Percentiles rank a stretch among this genome's conserved stretches.
Evolutionary conservation across 345 rosid species (phyloP).

Genomic region (Clausena lansium): DNA sequence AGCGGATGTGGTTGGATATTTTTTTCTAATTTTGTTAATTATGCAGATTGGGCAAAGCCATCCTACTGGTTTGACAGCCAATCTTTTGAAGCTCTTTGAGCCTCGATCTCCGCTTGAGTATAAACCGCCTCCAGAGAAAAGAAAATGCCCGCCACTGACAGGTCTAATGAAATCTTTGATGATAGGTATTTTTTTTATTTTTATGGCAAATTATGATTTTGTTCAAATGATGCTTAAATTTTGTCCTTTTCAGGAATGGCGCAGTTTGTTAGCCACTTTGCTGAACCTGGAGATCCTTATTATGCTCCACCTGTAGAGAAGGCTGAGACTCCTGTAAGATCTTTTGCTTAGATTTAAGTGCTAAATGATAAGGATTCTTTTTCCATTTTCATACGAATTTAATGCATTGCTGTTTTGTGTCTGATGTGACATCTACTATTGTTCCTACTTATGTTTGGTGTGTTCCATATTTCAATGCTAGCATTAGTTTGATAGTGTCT

Average conservation of each 20-base stretch:
- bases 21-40: slow-evolving; percentile 17
- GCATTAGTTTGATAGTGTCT: neutral
- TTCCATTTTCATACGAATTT: neutral
- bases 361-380: neutral
- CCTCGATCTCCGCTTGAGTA: slow-evolving; percentile 85
- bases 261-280: slow-evolving; percentile 75
- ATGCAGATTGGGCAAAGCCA: slow-evolving; percentile 97
- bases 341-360: neutral
- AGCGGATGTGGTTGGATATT: neutral
- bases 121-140: slow-evolving; percentile 86
- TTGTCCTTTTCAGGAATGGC: slow-evolving; percentile 66
- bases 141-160: slow-evolving; percentile 75
- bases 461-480: neutral
- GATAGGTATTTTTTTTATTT: neutral
- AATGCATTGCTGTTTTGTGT: neutral
- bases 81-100: slow-evolving; percentile 89
- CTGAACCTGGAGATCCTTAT: slow-evolving; percentile 84
- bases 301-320: slow-evolving; percentile 78
- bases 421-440: slow-evolving; percentile 3
- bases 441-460: neutral
- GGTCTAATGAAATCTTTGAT: slow-evolving; percentile 35
- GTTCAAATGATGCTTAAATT: neutral
- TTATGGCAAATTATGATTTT: neutral
- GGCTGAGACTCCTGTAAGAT: slow-evolving; percentile 84
- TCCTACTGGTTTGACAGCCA: slow-evolving; percentile 87